A percentile compares a stretch with the other conserved stretches of the same genome.
These are phyloP conservation scores for Leishmania aethiopica DNA, from an alignment of 208 protist species.

Conservation along the genomic window DNA sequence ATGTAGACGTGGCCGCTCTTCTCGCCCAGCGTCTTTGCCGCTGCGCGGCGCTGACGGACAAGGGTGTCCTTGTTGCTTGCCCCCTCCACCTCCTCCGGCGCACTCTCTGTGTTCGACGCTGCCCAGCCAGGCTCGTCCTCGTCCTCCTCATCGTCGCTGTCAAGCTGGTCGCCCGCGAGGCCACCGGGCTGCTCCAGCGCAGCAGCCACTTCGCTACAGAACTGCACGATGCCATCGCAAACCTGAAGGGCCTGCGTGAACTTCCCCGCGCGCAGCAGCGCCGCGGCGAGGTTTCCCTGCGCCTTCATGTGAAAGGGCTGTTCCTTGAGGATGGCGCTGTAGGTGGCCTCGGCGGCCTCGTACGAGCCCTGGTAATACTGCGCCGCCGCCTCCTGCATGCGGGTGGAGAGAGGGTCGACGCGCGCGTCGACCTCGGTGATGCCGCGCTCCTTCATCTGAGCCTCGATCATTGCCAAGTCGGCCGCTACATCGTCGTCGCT, in stretches of 20 bases:
- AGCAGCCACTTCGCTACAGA: conserved; percentile 82
- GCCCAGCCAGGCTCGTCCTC: conserved; percentile 40
- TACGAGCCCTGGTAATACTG: conserved; percentile 75
- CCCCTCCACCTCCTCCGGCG: neutral
- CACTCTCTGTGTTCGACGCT: neutral
- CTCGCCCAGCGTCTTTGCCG: conserved; percentile 68
- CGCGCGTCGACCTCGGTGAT: conserved; percentile 17
- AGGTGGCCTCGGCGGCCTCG: conserved; percentile 53
- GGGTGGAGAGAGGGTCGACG: conserved; percentile 32
- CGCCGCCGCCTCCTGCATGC: conserved; percentile 66
- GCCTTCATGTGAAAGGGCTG: conserved; percentile 62
- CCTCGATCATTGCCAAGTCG: conserved; percentile 67
- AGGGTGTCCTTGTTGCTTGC: conserved; percentile 32
- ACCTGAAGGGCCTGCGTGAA: conserved; percentile 77
- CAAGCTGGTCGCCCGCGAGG: conserved; percentile 45
- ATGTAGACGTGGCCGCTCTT: conserved; percentile 88
- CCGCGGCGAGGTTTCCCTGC: conserved; percentile 73
- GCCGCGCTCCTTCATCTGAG: conserved; percentile 30
- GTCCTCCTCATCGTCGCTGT: conserved; percentile 90
- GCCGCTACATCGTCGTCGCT: conserved; percentile 58
- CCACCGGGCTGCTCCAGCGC: conserved; percentile 77
- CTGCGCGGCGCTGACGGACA: conserved; percentile 50
- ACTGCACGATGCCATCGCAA: conserved; percentile 62
- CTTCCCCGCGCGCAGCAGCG: conserved; percentile 68
- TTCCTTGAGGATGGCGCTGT: conserved; percentile 58